Evolutionary conservation across 768 basidiomycete species (phyloP).

Genomic region (Hysterangium stoloniferum): DNA sequence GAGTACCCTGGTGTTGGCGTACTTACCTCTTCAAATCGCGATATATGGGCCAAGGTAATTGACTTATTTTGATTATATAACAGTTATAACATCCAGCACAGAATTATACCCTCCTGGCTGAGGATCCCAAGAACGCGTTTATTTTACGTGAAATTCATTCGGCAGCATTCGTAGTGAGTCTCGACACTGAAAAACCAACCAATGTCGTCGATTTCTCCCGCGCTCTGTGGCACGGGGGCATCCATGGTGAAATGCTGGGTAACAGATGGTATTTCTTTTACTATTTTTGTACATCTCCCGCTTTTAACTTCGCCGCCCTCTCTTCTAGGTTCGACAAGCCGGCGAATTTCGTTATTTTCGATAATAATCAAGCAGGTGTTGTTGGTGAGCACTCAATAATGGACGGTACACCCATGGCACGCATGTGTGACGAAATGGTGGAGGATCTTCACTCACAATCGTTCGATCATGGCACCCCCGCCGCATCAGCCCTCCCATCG

Average conservation of each 20-base stretch:
- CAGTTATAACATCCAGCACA: slow-evolving; percentile 19
- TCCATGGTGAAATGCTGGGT: slow-evolving; percentile 33
- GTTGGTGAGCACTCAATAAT: slow-evolving; percentile 93
- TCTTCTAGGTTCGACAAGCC: slow-evolving; percentile 76
- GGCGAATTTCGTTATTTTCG: slow-evolving; percentile 76
- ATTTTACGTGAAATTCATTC: slow-evolving; percentile 74
- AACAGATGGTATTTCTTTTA: slow-evolving; percentile 29
- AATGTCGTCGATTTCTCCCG: slow-evolving; percentile 55
- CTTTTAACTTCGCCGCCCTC: neutral
- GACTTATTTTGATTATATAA: neutral
- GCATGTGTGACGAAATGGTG: slow-evolving; percentile 65
- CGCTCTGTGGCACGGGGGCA: slow-evolving; percentile 74
- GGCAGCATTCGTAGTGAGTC: slow-evolving; percentile 74
- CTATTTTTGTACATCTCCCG: neutral
- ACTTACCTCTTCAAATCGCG: slow-evolving; percentile 71
- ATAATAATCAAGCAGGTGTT: slow-evolving; percentile 72
- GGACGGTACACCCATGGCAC: slow-evolving; percentile 80
- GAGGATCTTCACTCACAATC: slow-evolving; percentile 45
- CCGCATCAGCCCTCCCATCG: slow-evolving; percentile 12
- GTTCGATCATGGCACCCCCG: slow-evolving; percentile 54
- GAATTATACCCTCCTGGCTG: slow-evolving; percentile 58
- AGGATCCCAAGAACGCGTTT: slow-evolving; percentile 50
- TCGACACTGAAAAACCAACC: slow-evolving; percentile 57
- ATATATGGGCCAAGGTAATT: slow-evolving; percentile 78
- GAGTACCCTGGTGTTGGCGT: slow-evolving; percentile 72